Percentiles rank a stretch among this genome's conserved stretches.
These are phyloP conservation scores for Populus hybrid DNA, from an alignment of 441 rosid species.

Conservation along the genomic window DNA sequence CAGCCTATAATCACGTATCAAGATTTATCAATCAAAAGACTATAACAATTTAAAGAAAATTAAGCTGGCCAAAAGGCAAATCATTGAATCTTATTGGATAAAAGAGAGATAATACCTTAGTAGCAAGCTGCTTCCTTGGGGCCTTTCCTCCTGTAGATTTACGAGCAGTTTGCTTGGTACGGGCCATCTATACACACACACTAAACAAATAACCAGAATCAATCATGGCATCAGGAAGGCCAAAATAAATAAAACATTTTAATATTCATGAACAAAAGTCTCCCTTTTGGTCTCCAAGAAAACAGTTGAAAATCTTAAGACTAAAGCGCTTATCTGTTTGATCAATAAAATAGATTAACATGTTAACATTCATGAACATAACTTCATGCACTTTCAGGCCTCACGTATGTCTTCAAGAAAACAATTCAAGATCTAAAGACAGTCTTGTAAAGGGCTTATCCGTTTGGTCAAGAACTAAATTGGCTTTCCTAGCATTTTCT, in stretches of 20 bases:
- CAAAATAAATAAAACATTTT: background rate
- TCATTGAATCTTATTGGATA: too few relatives aligned
- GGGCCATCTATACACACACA: slow-evolving; percentile 33
- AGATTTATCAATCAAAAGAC: background rate
- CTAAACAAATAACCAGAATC: background rate
- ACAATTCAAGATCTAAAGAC: too few relatives aligned
- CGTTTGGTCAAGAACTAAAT: too few relatives aligned
- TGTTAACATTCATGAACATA: too few relatives aligned
- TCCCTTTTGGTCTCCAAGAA: background rate
- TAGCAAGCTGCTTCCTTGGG: slow-evolving; percentile 61
- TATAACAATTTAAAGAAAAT: background rate
- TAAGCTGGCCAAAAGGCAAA: background rate
- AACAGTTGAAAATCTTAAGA: too few relatives aligned
- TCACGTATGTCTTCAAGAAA: too few relatives aligned
- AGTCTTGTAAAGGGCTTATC: too few relatives aligned
- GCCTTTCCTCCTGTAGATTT: slow-evolving; percentile 61
- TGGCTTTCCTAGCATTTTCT: background rate
- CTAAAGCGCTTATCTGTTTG: too few relatives aligned
- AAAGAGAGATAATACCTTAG: slow-evolving; percentile 31
- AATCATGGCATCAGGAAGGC: background rate
- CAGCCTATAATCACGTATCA: slow-evolving; percentile 27
- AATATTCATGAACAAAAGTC: background rate
- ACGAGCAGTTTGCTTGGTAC: slow-evolving; percentile 65
- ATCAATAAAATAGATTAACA: too few relatives aligned
- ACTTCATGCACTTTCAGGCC: too few relatives aligned